Evolutionary conservation across 257 asterid species (phyloP).

Genomic region (Fraxinus excelsior): DNA sequence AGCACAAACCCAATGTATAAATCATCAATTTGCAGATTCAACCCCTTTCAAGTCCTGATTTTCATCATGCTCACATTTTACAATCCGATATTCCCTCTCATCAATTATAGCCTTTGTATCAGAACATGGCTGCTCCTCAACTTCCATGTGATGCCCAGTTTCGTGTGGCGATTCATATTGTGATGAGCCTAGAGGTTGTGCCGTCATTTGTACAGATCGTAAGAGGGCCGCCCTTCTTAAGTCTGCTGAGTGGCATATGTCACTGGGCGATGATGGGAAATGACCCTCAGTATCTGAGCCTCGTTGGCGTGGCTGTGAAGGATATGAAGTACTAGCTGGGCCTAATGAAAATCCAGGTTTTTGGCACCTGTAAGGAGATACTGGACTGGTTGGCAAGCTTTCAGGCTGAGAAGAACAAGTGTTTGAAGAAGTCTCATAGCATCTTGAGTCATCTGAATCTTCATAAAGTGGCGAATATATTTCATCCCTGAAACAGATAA

Average conservation of each 20-base stretch:
- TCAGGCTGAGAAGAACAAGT: slow-evolving; percentile 71
- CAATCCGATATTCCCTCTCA: slow-evolving; percentile 49
- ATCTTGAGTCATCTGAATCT: slow-evolving; percentile 84
- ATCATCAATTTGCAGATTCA: slow-evolving; percentile 31
- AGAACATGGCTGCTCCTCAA: slow-evolving; percentile 57
- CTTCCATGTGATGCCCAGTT: slow-evolving; percentile 47
- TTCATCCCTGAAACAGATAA: slow-evolving; percentile 68
- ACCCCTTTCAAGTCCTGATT: slow-evolving; percentile 40
- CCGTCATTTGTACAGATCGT: slow-evolving; percentile 87
- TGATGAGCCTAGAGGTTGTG: slow-evolving; percentile 61
- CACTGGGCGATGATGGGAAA: slow-evolving; percentile 94
- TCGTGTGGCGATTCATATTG: slow-evolving; percentile 57
- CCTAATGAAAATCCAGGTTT: slow-evolving; percentile 52
- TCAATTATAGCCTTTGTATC: slow-evolving; percentile 56
- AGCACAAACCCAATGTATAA: neutral
- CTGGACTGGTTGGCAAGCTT: slow-evolving; percentile 63
- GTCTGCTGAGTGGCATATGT: slow-evolving; percentile 97
- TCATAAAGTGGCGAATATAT: slow-evolving; percentile 93
- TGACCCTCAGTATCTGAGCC: slow-evolving; percentile 89
- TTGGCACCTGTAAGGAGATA: slow-evolving; percentile 80
- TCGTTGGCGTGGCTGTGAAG: slow-evolving; percentile 72
- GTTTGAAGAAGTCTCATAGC: slow-evolving; percentile 43
- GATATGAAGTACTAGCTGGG: slow-evolving; percentile 46
- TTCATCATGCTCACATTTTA: slow-evolving; percentile 47
- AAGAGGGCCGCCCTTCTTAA: slow-evolving; percentile 82